Evolutionary conservation across 1,284 basidiomycete species (phyloP), one percentile per base, ranked within the genome.

Genomic region (Cutaneotrichosporon spelunceum): DNA sequence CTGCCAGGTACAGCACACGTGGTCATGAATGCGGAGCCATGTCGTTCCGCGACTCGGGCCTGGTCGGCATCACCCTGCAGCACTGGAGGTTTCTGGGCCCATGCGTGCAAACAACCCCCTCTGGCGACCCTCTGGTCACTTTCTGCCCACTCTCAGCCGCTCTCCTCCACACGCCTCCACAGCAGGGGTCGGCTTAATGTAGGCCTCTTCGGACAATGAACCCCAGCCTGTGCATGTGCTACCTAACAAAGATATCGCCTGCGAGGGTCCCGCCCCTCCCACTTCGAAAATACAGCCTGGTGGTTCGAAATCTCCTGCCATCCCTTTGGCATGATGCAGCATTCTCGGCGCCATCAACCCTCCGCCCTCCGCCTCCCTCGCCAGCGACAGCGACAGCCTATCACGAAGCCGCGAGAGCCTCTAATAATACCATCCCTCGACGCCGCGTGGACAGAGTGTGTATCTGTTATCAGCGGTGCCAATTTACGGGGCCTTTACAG

Each of bases 181-280:
- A 53, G 52, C 30, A n/a, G 30, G 30, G 52, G 52, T 53, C 52
- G 52, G 52, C 52, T 53, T 53, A 34, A 36, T 36, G 33, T 53
- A n/a, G 52, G 52, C 27, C 48, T n/a, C n/a, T 50, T 50, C 26
- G 48, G 26, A 29, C 48, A 29, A 29, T 29, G 48, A n/a, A 14
- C 6, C 19, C 7, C 4, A 21, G 45, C 45, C 45, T 27, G 45
- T 48, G 45, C 45, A 48, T 19, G 39, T 19, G 39, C 39, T 42
- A 19, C 39, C 39, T 19, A 42, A 42, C 39, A 48, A 19, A 48
- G 45, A 48, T 48, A 48, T 26, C 23, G 45, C 39, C 5, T n/a
- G 19, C 9, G 39, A 42, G 45, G 45, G 45, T 48, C 26, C 45
- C 11, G 26, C 23, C 9, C 23, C 21, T 5, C 9, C 10, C 45